phyloP scores from a whole-genome alignment of 192 early-diverging fungal genomes.

The Umbelopsis vinacea region DNA sequence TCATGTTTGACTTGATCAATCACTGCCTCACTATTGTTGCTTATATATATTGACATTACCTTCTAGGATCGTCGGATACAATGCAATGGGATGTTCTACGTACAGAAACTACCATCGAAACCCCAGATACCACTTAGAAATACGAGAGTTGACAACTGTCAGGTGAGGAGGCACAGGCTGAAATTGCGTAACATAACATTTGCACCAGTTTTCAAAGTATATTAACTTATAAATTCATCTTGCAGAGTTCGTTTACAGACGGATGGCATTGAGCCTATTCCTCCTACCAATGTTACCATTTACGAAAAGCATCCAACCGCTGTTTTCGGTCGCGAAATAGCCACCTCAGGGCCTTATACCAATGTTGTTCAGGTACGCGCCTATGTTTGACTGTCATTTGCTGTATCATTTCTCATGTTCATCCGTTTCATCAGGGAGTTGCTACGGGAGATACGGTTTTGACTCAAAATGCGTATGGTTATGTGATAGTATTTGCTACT shows the following conservation, averaged over 20 bases:
- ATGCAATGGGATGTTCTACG: slow-evolving; percentile 62
- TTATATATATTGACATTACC: slow-evolving; percentile 7
- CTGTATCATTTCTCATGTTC: background rate
- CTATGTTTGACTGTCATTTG: background rate
- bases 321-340: slow-evolving; percentile 55
- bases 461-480: slow-evolving; percentile 50
- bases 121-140: slow-evolving; percentile 70
- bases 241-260: slow-evolving; percentile 71
- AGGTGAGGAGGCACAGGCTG: slow-evolving; percentile 42
- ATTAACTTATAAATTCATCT: background rate
- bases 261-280: slow-evolving; percentile 61
- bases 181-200: background rate
- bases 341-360: slow-evolving; percentile 61
- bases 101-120: slow-evolving; percentile 60
- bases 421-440: slow-evolving; percentile 45
- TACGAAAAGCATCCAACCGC: slow-evolving; percentile 59
- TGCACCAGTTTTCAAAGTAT: background rate
- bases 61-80: slow-evolving; percentile 54
- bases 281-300: slow-evolving; percentile 71
- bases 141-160: slow-evolving; percentile 59
- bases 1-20: no score
- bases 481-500: slow-evolving; percentile 56
- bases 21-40: background rate
- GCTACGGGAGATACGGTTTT: slow-evolving; percentile 52
- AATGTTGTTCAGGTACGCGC: slow-evolving; percentile 47